A percentile compares a stretch with the other conserved stretches of the same genome.
phyloP scores from a whole-genome alignment of 179 eudicot genomes.

The Beta corolliflora region DNA sequence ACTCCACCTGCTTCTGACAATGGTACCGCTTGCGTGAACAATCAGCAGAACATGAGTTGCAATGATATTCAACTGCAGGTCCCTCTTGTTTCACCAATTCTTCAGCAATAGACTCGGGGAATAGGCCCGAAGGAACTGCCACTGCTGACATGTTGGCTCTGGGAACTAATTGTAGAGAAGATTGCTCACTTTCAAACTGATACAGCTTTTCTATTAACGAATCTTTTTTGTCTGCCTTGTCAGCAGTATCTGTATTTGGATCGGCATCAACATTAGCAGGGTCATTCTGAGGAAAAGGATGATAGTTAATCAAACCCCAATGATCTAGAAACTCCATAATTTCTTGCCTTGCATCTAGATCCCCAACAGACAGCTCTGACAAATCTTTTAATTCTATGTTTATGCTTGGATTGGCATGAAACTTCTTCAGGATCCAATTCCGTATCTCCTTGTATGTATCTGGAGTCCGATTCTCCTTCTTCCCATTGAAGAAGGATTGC shows the following conservation, averaged over 20 bases:
- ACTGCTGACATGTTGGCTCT: slow-evolving; percentile 45
- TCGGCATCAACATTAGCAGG: slow-evolving; percentile 31
- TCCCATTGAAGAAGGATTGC: slow-evolving; percentile 83
- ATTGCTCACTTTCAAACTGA: slow-evolving; percentile 64
- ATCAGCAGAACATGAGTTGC: slow-evolving; percentile 97
- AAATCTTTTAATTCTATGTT: slow-evolving; percentile 69
- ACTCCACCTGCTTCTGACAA: slow-evolving; percentile 90
- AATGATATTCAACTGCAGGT: slow-evolving; percentile 93
- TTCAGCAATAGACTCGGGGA: slow-evolving; percentile 82
- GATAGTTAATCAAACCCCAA: slow-evolving; percentile 98
- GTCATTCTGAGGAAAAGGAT: slow-evolving; percentile 63
- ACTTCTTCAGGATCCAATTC: slow-evolving; percentile 82
- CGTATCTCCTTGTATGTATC: slow-evolving; percentile 81
- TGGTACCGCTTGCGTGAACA: slow-evolving; percentile 98
- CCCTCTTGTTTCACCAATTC: slow-evolving; percentile 82
- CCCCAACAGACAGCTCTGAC: slow-evolving; percentile 68
- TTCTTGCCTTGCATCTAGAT: slow-evolving; percentile 76
- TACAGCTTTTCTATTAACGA: slow-evolving; percentile 66
- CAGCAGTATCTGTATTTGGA: slow-evolving; percentile 38
- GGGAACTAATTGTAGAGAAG: slow-evolving; percentile 42
- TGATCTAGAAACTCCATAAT: slow-evolving; percentile 91
- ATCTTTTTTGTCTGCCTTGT: slow-evolving; percentile 41
- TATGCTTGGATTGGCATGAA: slow-evolving; percentile 63
- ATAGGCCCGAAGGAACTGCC: slow-evolving; percentile 54
- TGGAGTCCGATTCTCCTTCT: slow-evolving; percentile 68